Conservation (phyloP, 352 stramenopile genomes). For the Phytophthora cactorum region DNA sequence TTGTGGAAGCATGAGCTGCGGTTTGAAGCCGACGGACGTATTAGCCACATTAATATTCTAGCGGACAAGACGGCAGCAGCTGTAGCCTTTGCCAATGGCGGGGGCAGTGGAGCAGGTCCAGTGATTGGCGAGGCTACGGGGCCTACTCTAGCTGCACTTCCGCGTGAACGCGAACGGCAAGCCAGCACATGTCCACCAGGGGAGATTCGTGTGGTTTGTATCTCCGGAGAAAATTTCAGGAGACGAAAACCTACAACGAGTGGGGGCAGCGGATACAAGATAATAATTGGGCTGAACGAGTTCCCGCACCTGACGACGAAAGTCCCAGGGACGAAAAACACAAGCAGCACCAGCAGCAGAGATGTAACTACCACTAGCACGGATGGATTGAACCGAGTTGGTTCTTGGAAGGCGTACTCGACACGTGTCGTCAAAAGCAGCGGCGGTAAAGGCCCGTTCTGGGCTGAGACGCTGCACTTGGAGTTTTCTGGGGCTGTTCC, state of each 20-base stretch:
- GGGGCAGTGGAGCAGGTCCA: slow-evolving; percentile 25
- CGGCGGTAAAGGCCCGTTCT: slow-evolving; percentile 62
- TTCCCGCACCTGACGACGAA: slow-evolving; percentile 77
- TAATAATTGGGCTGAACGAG: slow-evolving; percentile 73
- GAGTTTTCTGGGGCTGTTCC: slow-evolving; percentile 81
- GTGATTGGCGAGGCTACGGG: slow-evolving; percentile 57
- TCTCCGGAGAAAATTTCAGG: slow-evolving; percentile 56
- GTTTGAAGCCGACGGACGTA: slow-evolving; percentile 78
- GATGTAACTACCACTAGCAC: slow-evolving; percentile 31
- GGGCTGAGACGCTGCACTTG: slow-evolving; percentile 79
- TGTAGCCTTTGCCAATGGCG: slow-evolving; percentile 70
- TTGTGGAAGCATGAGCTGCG: slow-evolving; percentile 86
- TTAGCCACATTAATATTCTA: slow-evolving; percentile 88
- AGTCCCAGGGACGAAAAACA: slow-evolving; percentile 21
- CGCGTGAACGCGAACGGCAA: slow-evolving; percentile 66
- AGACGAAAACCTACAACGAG: slow-evolving; percentile 43
- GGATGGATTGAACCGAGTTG: slow-evolving; percentile 57
- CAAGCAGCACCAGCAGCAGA: slow-evolving; percentile 24
- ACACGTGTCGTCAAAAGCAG: slow-evolving; percentile 65
- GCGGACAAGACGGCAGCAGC: slow-evolving; percentile 82
- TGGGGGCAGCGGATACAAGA: slow-evolving; percentile 64
- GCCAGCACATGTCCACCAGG: slow-evolving; percentile 74
- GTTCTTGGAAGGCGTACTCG: slow-evolving; percentile 69
- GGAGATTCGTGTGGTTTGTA: slow-evolving; percentile 84
- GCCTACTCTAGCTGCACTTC: slow-evolving; percentile 51